Conservation (phyloP, 2,329 filamentous ascomycete genomes). For the Dactylellina drechsleri region DNA sequence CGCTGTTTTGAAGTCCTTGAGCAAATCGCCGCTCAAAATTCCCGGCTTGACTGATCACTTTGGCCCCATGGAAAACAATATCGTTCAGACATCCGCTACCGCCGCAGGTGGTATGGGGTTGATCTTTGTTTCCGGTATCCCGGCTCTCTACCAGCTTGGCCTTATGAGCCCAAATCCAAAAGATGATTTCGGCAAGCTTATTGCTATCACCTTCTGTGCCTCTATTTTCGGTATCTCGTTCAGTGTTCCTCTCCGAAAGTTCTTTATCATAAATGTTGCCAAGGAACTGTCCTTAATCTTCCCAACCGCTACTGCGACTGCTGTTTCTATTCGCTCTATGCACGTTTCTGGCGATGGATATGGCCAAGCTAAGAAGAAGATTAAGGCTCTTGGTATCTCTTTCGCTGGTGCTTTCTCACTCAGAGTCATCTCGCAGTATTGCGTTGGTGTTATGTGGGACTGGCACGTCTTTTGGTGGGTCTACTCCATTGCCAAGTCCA, state of each 20-base stretch:
- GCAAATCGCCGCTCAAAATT: conserved; percentile 63
- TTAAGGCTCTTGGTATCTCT: conserved; percentile 67
- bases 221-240: conserved; percentile 68
- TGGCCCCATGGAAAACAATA: conserved; percentile 72
- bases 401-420: conserved; percentile 67
- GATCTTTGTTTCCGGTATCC: conserved; percentile 71
- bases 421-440: conserved; percentile 70
- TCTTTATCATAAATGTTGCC: conserved; percentile 74
- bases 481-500: conserved; percentile 40
- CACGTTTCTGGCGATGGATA: conserved; percentile 63
- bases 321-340: conserved; percentile 72
- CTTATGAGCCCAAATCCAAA: conserved; percentile 66
- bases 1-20: conserved; percentile 68
- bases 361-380: conserved; percentile 68
- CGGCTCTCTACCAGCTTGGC: conserved; percentile 70
- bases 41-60: conserved; percentile 68
- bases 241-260: conserved; percentile 67
- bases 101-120: conserved; percentile 70
- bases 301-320: conserved; percentile 70
- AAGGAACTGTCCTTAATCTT: conserved; percentile 71
- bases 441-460: conserved; percentile 71
- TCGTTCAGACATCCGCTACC: conserved; percentile 70
- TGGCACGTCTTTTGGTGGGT: conserved; percentile 61
- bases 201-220: conserved; percentile 73
- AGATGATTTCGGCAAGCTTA: conserved; percentile 69